Evolutionary conservation across 192 early-diverging fungal genomes (phyloP), one percentile per base, ranked within the genome.

Genomic region (Coemansia sp.): DNA sequence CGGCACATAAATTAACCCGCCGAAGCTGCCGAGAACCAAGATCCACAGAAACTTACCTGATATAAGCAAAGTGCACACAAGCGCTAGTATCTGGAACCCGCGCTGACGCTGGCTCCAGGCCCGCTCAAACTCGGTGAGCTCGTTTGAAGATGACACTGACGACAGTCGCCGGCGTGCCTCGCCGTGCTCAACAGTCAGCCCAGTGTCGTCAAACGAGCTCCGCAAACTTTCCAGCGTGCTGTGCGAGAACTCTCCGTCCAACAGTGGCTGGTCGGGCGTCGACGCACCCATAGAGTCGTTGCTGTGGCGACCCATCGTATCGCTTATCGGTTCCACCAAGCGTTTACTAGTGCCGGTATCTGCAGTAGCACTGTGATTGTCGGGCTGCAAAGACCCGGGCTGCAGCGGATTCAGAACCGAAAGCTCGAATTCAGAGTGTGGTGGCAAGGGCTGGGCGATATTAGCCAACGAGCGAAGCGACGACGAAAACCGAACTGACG

Each of bases 41-140:
- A 46, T 46, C 42, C 0, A 15, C n/a, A 12, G 19, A 17, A 2
- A 69, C 76, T 48, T 86, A 86, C 87, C 78, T 63, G 85, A 82
- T 59, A 88, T 79, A 26, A 85, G 83, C 44, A 88, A 71, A 22
- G 80, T 84, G 60, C 85, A 88, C 1, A 71, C 50, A 17, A 87
- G 79, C 19, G 87, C 87, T 64, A 87, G 50, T 2, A 81, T 20
- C 72, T 87, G 84, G 60, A 82, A 86, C 21, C 82, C 68, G 63
- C 82, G 81, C 19, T 46, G 62, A 26, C 34, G 60, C 50, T 71
- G 74, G 38, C 54, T 59, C 68, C 64, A 74, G 4, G 60, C 70
- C 12, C 59, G 66, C 69, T 65, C 72, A 62, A 75, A 75, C 17
- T 67, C 69, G 3, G 78, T 71, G 44, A 68, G 62, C 1, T 81